Conservation (phyloP, 768 basidiomycete species). For the Phallus indusiatus region DNA sequence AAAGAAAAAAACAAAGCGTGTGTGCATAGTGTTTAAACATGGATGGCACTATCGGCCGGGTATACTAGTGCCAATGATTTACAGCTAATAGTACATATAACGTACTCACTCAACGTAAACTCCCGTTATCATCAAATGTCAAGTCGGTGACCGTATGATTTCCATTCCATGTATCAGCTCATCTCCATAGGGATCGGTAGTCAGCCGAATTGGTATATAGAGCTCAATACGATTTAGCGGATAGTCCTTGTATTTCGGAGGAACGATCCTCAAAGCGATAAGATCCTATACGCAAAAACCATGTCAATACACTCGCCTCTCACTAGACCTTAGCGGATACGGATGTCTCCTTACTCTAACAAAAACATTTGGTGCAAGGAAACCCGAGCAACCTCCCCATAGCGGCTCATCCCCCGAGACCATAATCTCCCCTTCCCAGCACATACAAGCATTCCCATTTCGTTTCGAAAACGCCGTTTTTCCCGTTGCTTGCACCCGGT, state of each 20-base stretch:
- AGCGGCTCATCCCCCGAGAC: constrained; percentile 30
- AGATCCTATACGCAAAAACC: constrained; percentile 47
- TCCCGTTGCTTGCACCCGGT: not conserved
- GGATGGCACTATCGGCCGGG: too few relatives aligned
- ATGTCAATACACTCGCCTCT: not conserved
- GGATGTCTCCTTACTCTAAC: constrained; percentile 40
- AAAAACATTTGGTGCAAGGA: constrained; percentile 45
- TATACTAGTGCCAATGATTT: too few relatives aligned
- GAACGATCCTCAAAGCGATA: constrained; percentile 49
- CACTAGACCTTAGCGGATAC: too few relatives aligned
- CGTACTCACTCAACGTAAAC: too few relatives aligned
- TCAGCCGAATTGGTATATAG: constrained; percentile 50
- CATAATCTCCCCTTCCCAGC: constrained; percentile 53
- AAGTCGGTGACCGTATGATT: not conserved
- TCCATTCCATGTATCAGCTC: constrained; percentile 3
- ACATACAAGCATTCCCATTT: not conserved
- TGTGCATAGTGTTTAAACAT: too few relatives aligned
- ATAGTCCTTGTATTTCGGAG: constrained; percentile 44
- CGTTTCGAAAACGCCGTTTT: not conserved
- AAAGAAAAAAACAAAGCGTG: too few relatives aligned
- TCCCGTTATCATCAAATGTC: not conserved
- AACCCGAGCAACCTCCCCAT: constrained; percentile 44
- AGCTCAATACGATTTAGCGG: constrained; percentile 52
- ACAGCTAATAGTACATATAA: too few relatives aligned
- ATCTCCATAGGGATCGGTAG: constrained; percentile 48